Evolutionary conservation across 2,329 filamentous ascomycete species (phyloP).

Genomic region (Clonostachys rosea): DNA sequence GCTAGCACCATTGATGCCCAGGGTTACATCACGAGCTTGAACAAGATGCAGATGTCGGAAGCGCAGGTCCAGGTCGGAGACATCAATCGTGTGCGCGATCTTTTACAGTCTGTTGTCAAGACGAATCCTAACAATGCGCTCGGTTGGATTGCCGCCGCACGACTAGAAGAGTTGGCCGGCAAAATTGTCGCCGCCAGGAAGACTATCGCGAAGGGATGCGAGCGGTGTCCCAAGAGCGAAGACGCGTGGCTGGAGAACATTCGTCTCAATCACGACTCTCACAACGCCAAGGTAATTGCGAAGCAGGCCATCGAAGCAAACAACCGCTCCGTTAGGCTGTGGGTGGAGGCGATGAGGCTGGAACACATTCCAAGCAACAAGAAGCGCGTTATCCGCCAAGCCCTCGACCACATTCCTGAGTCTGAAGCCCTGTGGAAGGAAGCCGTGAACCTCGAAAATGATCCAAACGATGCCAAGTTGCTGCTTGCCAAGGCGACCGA

Average conservation of each 20-base stretch:
- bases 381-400: conserved; percentile 88
- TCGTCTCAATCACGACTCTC: conserved; percentile 74
- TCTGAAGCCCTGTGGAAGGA: conserved; percentile 98
- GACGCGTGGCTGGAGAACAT: conserved; percentile 97
- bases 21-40: conserved; percentile 90
- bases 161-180: conserved; percentile 87
- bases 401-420: conserved; percentile 87
- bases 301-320: conserved; percentile 92
- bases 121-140: conserved; percentile 94
- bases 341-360: conserved; percentile 93
- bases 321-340: conserved; percentile 79
- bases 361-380: conserved; percentile 80
- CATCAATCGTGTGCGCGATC: conserved; percentile 85
- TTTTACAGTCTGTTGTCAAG: conserved; percentile 95
- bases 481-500: conserved; percentile 93
- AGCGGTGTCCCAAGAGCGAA: conserved; percentile 88
- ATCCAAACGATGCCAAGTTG: conserved; percentile 80
- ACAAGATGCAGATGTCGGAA: conserved; percentile 74
- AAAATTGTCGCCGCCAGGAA: conserved; percentile 87
- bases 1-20: conserved; percentile 91
- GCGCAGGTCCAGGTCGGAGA: conserved; percentile 85
- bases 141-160: conserved; percentile 91
- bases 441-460: conserved; percentile 90
- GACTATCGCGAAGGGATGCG: conserved; percentile 82
- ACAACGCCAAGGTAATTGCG: conserved; percentile 94